Evolutionary conservation across 208 protist species (phyloP).

Genomic region (Leishmania major): DNA sequence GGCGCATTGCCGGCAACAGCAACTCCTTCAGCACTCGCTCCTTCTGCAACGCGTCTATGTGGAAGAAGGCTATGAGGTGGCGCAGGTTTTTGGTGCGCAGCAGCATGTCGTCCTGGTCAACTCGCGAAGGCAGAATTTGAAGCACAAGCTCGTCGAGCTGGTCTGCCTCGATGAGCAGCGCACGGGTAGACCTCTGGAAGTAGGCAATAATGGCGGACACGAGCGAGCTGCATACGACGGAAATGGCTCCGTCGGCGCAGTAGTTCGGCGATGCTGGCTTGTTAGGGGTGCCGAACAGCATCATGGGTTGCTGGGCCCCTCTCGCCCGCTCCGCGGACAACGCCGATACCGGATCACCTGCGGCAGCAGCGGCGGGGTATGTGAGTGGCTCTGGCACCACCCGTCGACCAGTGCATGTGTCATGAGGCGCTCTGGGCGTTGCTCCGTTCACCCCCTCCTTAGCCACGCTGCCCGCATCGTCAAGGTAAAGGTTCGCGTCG

Average conservation of each 20-base stretch:
- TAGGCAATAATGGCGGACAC: conserved; percentile 55
- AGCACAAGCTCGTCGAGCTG: conserved; percentile 84
- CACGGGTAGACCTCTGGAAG: conserved; percentile 46
- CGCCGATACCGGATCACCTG: neutral
- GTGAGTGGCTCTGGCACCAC: neutral
- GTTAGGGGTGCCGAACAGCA: neutral
- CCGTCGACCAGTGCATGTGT: neutral
- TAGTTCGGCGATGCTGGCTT: conserved; percentile 5
- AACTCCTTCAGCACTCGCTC: conserved; percentile 81
- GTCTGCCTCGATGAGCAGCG: conserved; percentile 66
- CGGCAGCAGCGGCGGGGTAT: neutral
- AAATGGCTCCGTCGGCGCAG: conserved; percentile 34
- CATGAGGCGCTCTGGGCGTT: neutral
- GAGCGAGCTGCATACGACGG: conserved; percentile 54
- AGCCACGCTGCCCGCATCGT: neutral
- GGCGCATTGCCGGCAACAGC: conserved; percentile 58
- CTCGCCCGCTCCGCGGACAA: neutral
- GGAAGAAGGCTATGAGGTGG: conserved; percentile 47
- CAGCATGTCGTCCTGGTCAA: conserved; percentile 79
- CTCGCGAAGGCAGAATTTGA: conserved; percentile 67
- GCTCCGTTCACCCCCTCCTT: neutral
- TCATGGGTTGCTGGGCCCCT: neutral
- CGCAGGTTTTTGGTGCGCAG: conserved; percentile 56
- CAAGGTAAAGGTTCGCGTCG: no score
- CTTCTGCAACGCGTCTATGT: conserved; percentile 69